These are phyloP conservation scores for Glycine tomentella DNA, from an alignment of 306 rosid species.

Conservation along the genomic window DNA sequence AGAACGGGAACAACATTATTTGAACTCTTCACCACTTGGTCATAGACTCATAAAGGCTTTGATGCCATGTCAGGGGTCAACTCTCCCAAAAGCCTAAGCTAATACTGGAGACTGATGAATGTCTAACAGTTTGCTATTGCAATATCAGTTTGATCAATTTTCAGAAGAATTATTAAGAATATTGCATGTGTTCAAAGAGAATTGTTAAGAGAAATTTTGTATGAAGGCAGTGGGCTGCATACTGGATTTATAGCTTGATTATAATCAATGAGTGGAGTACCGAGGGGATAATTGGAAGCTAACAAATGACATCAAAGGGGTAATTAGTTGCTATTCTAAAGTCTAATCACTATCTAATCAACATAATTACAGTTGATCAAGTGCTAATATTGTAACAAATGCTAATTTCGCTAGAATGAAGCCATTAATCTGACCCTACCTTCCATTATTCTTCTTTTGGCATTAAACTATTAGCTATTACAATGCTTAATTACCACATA, in stretches of 20 bases:
- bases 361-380: neutral
- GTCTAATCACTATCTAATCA: neutral
- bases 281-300: too few relatives aligned
- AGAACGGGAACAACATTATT: neutral
- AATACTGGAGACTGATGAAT: neutral
- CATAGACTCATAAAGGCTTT: too few relatives aligned
- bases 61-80: neutral
- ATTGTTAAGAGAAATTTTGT: too few relatives aligned
- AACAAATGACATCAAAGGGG: too few relatives aligned
- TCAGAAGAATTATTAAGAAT: neutral
- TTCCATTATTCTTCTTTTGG: neutral
- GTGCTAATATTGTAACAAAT: neutral
- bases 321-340: neutral
- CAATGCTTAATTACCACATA: neutral
- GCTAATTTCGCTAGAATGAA: neutral
- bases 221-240: too few relatives aligned
- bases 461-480: neutral
- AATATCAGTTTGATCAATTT: neutral
- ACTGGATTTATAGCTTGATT: too few relatives aligned
- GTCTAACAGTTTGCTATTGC: neutral
- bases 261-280: too few relatives aligned
- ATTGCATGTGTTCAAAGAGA: neutral
- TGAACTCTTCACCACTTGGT: neutral
- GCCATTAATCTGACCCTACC: neutral
- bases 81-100: constrained; percentile 8